These are phyloP conservation scores for Sphenostylis stenocarpa DNA, from an alignment of 306 rosid genomes.

Conservation along the genomic window DNA sequence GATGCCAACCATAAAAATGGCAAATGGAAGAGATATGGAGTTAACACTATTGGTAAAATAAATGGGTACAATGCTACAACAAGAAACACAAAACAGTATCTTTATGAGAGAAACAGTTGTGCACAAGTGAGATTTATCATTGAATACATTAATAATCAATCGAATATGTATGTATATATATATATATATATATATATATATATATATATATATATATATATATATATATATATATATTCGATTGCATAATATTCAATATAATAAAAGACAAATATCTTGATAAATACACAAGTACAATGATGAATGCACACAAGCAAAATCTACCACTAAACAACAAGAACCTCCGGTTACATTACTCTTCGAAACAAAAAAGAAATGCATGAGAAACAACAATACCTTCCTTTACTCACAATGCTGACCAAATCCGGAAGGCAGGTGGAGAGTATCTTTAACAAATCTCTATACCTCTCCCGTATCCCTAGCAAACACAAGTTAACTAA, in stretches of 20 bases:
- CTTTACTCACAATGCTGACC: conserved; percentile 48
- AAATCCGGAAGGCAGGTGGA: conserved; percentile 54
- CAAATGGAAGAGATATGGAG: background rate
- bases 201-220: no score
- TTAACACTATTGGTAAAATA: background rate
- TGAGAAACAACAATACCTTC: conserved; percentile 56
- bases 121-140: background rate
- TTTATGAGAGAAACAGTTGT: background rate
- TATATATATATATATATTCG: no score
- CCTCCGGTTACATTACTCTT: background rate
- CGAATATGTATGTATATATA: no score
- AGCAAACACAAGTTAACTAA: conserved; percentile 23
- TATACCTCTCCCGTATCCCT: conserved; percentile 72
- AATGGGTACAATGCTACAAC: background rate
- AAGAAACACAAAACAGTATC: background rate
- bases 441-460: conserved; percentile 60
- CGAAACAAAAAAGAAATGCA: background rate
- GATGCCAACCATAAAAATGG: background rate
- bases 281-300: background rate
- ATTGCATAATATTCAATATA: background rate
- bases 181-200: no score
- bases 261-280: background rate
- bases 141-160: background rate
- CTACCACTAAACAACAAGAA: background rate
- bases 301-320: background rate